These are phyloP conservation scores for Sugiyamaella japonica DNA, from an alignment of 1,139 yeast species.

Conservation along the genomic window DNA sequence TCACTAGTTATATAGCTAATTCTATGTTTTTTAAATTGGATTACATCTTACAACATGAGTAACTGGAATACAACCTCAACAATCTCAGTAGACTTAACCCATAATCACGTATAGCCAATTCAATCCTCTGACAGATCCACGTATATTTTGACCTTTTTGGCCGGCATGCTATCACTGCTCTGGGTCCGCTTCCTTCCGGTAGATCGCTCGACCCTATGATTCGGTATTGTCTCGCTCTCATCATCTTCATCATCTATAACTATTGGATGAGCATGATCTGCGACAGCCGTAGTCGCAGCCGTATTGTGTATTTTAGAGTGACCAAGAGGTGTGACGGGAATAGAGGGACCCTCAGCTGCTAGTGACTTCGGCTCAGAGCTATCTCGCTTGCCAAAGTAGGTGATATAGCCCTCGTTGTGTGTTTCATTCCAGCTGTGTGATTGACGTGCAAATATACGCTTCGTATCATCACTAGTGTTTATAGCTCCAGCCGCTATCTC, in stretches of 20 bases:
- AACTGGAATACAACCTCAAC: too few relatives aligned
- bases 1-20: too few relatives aligned
- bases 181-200: neutral
- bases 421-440: constrained; percentile 66
- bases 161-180: neutral
- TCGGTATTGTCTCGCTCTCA: neutral
- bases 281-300: too few relatives aligned
- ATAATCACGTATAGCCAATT: too few relatives aligned
- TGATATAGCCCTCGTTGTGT: constrained; percentile 54
- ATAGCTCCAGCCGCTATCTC: constrained; percentile 38
- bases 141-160: neutral
- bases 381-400: constrained; percentile 49
- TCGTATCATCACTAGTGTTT: constrained; percentile 49
- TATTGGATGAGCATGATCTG: too few relatives aligned
- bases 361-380: neutral
- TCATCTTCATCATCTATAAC: neutral
- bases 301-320: too few relatives aligned
- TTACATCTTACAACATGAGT: too few relatives aligned
- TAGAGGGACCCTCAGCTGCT: neutral
- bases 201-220: neutral
- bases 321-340: neutral
- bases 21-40: too few relatives aligned
- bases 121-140: neutral
- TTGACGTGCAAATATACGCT: constrained; percentile 49
- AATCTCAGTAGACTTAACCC: too few relatives aligned